Conservation (phyloP, 768 basidiomycete species). For the Auricularia sp. region DNA sequence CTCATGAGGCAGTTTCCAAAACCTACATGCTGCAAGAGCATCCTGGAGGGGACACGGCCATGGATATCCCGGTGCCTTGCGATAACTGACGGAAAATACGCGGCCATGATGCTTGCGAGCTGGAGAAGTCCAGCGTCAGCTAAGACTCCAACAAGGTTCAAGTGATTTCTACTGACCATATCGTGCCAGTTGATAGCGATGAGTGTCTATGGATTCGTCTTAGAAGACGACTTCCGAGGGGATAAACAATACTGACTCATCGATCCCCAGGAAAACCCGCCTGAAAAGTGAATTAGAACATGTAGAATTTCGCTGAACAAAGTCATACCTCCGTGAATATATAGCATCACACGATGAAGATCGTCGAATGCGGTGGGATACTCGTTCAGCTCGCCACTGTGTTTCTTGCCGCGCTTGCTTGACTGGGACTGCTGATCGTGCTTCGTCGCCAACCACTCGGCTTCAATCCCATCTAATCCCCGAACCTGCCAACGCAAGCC, state of each 20-base stretch:
- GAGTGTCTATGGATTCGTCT: slow-evolving; percentile 33
- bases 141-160: slow-evolving; percentile 11
- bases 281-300: slow-evolving; percentile 18
- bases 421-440: slow-evolving; percentile 19
- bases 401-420: slow-evolving; percentile 20
- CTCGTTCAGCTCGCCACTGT: slow-evolving; percentile 5
- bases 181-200: slow-evolving; percentile 49
- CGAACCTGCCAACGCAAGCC: not conserved
- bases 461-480: slow-evolving; percentile 69
- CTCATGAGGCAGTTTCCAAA: not conserved
- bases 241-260: slow-evolving; percentile 60
- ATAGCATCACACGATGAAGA: slow-evolving; percentile 34
- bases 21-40: slow-evolving; percentile 72
- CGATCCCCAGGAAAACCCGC: slow-evolving; percentile 66
- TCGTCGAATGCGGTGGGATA: slow-evolving; percentile 24
- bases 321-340: slow-evolving; percentile 61
- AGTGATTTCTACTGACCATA: slow-evolving; percentile 28
- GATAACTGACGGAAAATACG: slow-evolving; percentile 61
- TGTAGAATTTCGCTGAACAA: not conserved
- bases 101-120: slow-evolving; percentile 91
- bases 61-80: slow-evolving; percentile 90
- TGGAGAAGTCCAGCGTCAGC: slow-evolving; percentile 60
- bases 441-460: slow-evolving; percentile 31
- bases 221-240: not conserved
- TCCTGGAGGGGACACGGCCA: slow-evolving; percentile 92